Evolutionary conservation across 1,139 yeast species (phyloP), one percentile per base, ranked within the genome.

Genomic region (Diutina ranongensis): DNA sequence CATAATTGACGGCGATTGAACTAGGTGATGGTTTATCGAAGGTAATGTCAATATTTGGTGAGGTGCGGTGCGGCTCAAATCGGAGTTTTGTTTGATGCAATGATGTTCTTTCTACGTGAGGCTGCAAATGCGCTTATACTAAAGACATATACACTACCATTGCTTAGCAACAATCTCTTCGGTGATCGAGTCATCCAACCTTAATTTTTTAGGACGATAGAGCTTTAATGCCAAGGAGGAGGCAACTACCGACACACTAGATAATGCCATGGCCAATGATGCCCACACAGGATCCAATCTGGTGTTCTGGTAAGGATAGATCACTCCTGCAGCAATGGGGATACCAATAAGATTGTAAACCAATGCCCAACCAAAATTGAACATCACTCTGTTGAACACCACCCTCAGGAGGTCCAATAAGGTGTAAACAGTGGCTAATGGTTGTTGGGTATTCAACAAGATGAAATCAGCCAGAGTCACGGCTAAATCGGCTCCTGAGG

Each of bases 221-320:
- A 74, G 59, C 49, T 65, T 68, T 51, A 78, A 60, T 0, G 76
- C 72, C 54, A 76, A 65, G 57, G 80, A 74, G 54, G 81, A 76
- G 47, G 69, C 55, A 1, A 78, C 76, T 47, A 78, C 83, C 56
- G 79, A 73, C 13, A 78, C 63, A 8, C 80, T 74, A 15, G 79
- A 73, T n/a, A 71, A 67, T 0, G 83, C 83, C 83, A 78, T 77
- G 1, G 82, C 82, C 12, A 78, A 78, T 64, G 80, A 73, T 3
- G 82, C 80, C 83, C 83, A 78, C 8, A 75, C 79, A 0, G 83
- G 83, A 45, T 71, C 70, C 48, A 77, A 60, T 47, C 81, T 58
- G 8, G 76, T 65, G 51, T 75, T 72, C 5, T 70, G 55, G 48
- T 72, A 71, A 0, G 81, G 82, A 53, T 75, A 76, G 21, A 77